Base-by-base conservation (phyloP, 768 basidiomycete genomes). In the Hygrophoropsis aurantiaca region DNA sequence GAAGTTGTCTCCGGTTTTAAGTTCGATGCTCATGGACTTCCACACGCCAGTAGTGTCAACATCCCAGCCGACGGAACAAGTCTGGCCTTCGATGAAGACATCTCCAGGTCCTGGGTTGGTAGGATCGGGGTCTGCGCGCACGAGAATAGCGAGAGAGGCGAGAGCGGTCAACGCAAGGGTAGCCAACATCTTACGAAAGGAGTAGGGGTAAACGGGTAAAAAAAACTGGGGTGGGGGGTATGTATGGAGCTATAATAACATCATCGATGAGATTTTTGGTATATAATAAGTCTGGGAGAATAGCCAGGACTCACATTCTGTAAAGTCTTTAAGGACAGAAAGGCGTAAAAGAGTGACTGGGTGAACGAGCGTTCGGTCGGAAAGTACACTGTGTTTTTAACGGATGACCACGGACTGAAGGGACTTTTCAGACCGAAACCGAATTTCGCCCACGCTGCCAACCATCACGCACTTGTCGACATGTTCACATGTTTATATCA, bases 1-100 rank as follows among this genome's bases (percentile, higher is more conserved):
- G 42, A 75, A 65, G 68, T 93, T 91, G 58, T 75, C 60, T 4
- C 90, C 90, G 1, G 85, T 83, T 88, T 89, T 91, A 62, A 92
- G 78, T 61, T 89, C 72, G 47, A 93, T 87, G 51, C 74, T 67
- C 81, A 86, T 89, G 50, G 70, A 62, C 59, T 77, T 82, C 90
- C 90, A 93, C 13, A 51, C 53, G 18, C 81, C 81, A 11, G 77
- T 74, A 5, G 66, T 47, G 58, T 90, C 88, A 6, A 69, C 74
- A 1, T 58, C 58, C 90, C 90, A 93, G 10, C 61, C 56, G 35
- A 85, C 71, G 23, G 60, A 54, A 58, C 89, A 92, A 3, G 67
- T 58, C 9, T 62, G 40, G 16, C 87, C 88, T 44, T 76, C 69
- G 34, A 78, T 77, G 71, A 76, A 87, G 20, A 74, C 57, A 35